Evolutionary conservation across 2,329 filamentous ascomycete species (phyloP).

Genomic region (Aspergillus fumigatiaffinis): DNA sequence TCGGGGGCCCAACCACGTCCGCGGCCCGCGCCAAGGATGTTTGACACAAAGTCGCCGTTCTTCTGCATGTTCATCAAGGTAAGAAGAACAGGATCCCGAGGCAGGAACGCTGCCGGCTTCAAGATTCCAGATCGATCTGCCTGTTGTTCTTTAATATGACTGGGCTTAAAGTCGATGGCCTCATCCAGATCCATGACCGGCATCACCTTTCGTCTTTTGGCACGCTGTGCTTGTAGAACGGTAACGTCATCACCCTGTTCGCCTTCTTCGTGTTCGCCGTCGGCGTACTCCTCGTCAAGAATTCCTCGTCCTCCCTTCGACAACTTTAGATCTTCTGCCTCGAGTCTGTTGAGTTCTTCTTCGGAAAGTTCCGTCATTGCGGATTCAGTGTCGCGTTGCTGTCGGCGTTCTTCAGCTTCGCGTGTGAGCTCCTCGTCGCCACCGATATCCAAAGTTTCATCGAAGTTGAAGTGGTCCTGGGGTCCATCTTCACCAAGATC

Average conservation of each 20-base stretch:
- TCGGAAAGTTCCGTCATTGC: conserved; percentile 68
- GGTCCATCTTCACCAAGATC: conserved; percentile 30
- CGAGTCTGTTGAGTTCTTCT: conserved; percentile 47
- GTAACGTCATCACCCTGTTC: conserved; percentile 47
- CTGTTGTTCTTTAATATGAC: conserved; percentile 81
- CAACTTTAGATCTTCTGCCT: conserved; percentile 29
- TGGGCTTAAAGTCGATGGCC: conserved; percentile 70
- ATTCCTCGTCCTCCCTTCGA: conserved; percentile 39
- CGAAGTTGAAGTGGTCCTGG: conserved; percentile 57
- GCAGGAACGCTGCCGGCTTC: conserved; percentile 75
- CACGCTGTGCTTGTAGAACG: conserved; percentile 65
- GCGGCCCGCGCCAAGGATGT: conserved; percentile 76
- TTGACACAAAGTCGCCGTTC: conserved; percentile 83
- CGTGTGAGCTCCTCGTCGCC: conserved; percentile 54
- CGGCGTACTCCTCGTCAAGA: conserved; percentile 34
- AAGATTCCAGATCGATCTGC: conserved; percentile 81
- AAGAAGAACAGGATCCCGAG: conserved; percentile 79
- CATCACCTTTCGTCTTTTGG: conserved; percentile 66
- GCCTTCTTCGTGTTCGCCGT: conserved; percentile 50
- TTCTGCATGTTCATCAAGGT: conserved; percentile 90
- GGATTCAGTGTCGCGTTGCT: conserved; percentile 64
- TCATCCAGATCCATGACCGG: conserved; percentile 70
- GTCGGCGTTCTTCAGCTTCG: conserved; percentile 43
- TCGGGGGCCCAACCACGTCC: conserved; percentile 85
- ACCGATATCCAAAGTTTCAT: conserved; percentile 51